Conservation (phyloP, 1,284 basidiomycete species). For the Pseudozyma sp. region DNA sequence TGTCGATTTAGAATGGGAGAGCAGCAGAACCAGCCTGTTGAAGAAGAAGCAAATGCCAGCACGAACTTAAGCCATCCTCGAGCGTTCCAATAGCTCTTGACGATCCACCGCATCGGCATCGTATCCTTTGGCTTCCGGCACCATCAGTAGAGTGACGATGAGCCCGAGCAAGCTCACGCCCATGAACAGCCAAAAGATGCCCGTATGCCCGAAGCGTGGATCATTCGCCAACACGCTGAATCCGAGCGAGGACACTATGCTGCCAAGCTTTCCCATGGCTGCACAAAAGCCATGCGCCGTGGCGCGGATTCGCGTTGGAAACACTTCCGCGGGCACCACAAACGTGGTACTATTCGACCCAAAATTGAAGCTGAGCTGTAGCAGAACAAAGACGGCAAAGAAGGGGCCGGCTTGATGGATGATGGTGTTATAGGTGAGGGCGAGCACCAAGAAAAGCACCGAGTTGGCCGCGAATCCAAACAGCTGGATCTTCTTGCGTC, state of each 20-base stretch:
- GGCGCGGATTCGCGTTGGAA: slow-evolving; percentile 79
- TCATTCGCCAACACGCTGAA: slow-evolving; percentile 40
- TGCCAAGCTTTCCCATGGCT: slow-evolving; percentile 71
- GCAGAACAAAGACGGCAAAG: slow-evolving; percentile 80
- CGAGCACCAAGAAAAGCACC: slow-evolving; percentile 60
- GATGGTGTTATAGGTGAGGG: slow-evolving; percentile 51
- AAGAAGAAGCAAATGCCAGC: neutral
- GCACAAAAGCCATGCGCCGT: slow-evolving; percentile 71
- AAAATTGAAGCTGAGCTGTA: slow-evolving; percentile 70
- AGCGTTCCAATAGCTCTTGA: slow-evolving; percentile 36
- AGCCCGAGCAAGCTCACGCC: slow-evolving; percentile 46
- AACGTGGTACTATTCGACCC: slow-evolving; percentile 85
- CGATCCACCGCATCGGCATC: slow-evolving; percentile 59
- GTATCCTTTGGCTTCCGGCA: slow-evolving; percentile 53
- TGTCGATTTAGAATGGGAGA: too few relatives aligned
- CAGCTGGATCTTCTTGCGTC: slow-evolving; percentile 65
- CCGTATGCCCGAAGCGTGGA: slow-evolving; percentile 27
- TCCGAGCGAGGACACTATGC: slow-evolving; percentile 70
- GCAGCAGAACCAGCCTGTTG: neutral
- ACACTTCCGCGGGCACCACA: slow-evolving; percentile 78
- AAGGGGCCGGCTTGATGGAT: slow-evolving; percentile 73
- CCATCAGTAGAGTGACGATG: slow-evolving; percentile 37
- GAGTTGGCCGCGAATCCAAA: slow-evolving; percentile 60
- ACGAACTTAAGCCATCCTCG: slow-evolving; percentile 24
- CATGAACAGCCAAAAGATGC: slow-evolving; percentile 59